Base-by-base conservation (phyloP, 2,329 filamentous ascomycete species). In the Fusarium metavorans region DNA sequence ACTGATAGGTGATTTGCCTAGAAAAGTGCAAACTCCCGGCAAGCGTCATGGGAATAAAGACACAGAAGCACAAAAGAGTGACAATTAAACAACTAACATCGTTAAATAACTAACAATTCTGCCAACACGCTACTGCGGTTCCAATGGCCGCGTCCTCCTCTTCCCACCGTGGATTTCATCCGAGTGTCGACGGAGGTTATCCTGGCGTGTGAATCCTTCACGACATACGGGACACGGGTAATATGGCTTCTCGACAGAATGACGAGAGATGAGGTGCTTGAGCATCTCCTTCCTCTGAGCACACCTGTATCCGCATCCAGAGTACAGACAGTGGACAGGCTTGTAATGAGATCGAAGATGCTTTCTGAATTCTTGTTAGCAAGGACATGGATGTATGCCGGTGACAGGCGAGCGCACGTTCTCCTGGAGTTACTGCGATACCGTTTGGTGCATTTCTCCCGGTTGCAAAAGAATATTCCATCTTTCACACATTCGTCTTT, bases 301-400 rank as follows among this genome's bases (percentile, higher is more conserved):
- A 68, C 58, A 63, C 34, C 16, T 70, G 18, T 57, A n/a, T 1
- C 1, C 8, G 27, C 75, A 77, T 1, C 60, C 50, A 6, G 52
- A 25, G 57, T 58, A 67, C 9, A 65, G 62, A 63, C 76, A 77
- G n/a, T 48, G 27, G 30, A 78, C 74, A 45, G 76, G 76, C 32
- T 65, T 72, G 6, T 23, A 39, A 41, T 77, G 76, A 18, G 43
- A 67, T 20, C 76, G 67, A 61, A 77, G 68, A 62, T 77, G 76
- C n/a, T 74, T 77, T 3, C 76, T 77, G 9, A 7, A 8, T 14
- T 32, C 1, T 7, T 7, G 41, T 77, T 45, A 77, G 50, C 9
- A 58, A 18, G 13, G 34, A 8, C 16, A 13, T 7, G 3, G 6
- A 13, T n/a, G 11, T 9, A 9, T 35, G 32, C 6, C 1, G 16